A percentile compares a stretch with the other conserved stretches of the same genome.
Conservation (phyloP, 352 stramenopile genomes). For the Globisporangium radiosum region DNA sequence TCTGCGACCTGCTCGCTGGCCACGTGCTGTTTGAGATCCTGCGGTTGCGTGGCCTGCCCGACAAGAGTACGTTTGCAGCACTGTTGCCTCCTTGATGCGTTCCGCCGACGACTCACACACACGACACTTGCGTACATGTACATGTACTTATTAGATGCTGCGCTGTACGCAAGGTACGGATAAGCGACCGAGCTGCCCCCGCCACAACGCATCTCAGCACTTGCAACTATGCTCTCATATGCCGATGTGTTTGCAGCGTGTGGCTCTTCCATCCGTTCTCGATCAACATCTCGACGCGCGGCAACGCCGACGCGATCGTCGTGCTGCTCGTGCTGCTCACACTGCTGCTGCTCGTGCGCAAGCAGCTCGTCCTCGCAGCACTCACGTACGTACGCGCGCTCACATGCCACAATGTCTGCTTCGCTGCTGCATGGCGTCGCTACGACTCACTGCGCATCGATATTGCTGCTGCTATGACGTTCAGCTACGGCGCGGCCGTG, state of each 20-base stretch:
- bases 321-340: slow-evolving; percentile 92
- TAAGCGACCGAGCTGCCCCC: too few species aligned
- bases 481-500: slow-evolving; percentile 92
- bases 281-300: slow-evolving; percentile 98
- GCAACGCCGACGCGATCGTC: slow-evolving; percentile 95
- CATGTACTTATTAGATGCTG: slow-evolving; percentile 25
- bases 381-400: slow-evolving; percentile 33
- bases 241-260: slow-evolving; percentile 26
- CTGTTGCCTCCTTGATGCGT: neutral
- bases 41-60: slow-evolving; percentile 41
- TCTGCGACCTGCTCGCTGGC: slow-evolving; percentile 92
- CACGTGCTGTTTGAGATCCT: slow-evolving; percentile 88
- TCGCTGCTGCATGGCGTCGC: too few species aligned
- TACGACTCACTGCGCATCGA: neutral
- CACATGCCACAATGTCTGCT: neutral
- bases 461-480: neutral
- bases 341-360: slow-evolving; percentile 78
- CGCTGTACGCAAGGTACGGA: slow-evolving; percentile 50
- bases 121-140: too few species aligned
- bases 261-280: slow-evolving; percentile 98
- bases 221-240: too few species aligned
- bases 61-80: slow-evolving; percentile 24
- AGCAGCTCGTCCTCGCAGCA: slow-evolving; percentile 63
- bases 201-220: too few species aligned
- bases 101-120: neutral